Evolutionary conservation across 345 rosid genomes (phyloP).

Genomic region (Diplotaxis tenuifolia): DNA sequence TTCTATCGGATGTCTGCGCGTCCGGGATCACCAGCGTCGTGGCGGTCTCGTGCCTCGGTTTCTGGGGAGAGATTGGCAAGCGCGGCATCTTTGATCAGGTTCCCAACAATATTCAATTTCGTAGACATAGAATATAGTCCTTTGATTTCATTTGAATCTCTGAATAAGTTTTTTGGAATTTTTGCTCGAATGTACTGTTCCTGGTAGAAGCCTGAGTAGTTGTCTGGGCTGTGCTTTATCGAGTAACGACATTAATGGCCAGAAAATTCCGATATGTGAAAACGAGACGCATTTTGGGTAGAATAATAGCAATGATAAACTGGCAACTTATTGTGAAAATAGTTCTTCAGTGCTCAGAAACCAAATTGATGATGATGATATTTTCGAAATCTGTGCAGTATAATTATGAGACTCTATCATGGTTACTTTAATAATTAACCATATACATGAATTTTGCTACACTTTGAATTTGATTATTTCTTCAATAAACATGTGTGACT

Average conservation of each 20-base stretch:
- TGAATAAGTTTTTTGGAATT: background rate
- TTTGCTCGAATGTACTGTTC: background rate
- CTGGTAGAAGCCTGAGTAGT: background rate
- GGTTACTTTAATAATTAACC: background rate
- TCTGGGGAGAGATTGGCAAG: conserved; percentile 68
- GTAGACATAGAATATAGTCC: background rate
- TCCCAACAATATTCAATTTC: background rate
- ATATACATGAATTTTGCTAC: background rate
- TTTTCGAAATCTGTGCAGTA: background rate
- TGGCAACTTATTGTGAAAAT: too few relatives aligned
- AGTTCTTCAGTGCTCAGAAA: background rate
- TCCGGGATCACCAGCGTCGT: conserved; percentile 38
- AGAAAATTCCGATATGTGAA: too few relatives aligned
- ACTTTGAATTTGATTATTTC: too few relatives aligned
- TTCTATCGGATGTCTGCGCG: conserved; percentile 58
- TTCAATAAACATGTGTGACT: background rate
- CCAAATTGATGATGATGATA: background rate
- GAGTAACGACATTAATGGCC: background rate
- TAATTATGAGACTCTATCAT: too few relatives aligned
- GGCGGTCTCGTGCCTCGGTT: conserved; percentile 49
- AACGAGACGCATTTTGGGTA: too few relatives aligned
- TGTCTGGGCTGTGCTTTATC: conserved; percentile 7
- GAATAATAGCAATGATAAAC: too few relatives aligned
- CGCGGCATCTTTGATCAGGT: conserved; percentile 68
- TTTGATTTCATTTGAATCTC: background rate